These are phyloP conservation scores for Chlorophyllum brunneum DNA, from an alignment of 768 basidiomycete genomes.

Conservation along the genomic window DNA sequence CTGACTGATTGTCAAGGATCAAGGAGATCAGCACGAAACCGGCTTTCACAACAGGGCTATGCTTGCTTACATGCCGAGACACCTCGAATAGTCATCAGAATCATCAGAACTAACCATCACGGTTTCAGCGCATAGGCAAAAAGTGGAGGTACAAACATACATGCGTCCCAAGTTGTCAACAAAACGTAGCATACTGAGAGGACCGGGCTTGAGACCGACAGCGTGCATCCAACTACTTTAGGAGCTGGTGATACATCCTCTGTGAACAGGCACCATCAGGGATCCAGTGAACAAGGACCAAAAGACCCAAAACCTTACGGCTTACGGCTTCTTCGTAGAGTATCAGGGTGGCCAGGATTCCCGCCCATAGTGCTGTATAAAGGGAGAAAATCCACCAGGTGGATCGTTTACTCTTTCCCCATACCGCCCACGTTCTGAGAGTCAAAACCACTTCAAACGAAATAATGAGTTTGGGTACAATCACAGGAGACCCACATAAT, in stretches of 20 bases:
- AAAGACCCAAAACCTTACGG: neutral
- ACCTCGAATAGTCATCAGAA: slow-evolving; percentile 1
- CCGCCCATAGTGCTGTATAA: neutral
- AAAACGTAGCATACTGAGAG: neutral
- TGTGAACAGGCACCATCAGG: neutral
- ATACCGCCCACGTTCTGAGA: slow-evolving; percentile 6
- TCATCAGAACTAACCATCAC: neutral
- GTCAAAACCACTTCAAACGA: slow-evolving; percentile 4
- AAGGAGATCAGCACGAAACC: neutral
- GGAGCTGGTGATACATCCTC: neutral
- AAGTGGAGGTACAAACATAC: neutral
- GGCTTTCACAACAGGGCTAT: neutral
- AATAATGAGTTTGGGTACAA: neutral
- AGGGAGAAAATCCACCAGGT: neutral
- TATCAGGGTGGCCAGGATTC: neutral
- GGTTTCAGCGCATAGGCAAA: neutral
- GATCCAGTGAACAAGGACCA: neutral
- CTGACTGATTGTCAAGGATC: neutral
- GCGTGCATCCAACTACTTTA: neutral
- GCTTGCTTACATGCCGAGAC: slow-evolving; percentile 1
- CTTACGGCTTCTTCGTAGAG: neutral
- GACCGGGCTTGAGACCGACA: neutral
- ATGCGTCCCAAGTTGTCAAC: slow-evolving; percentile 1
- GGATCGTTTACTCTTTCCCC: neutral
- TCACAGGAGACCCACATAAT: neutral